These are phyloP conservation scores for Chenopodium formosanum DNA, from an alignment of 148 eudicot genomes.

Conservation along the genomic window DNA sequence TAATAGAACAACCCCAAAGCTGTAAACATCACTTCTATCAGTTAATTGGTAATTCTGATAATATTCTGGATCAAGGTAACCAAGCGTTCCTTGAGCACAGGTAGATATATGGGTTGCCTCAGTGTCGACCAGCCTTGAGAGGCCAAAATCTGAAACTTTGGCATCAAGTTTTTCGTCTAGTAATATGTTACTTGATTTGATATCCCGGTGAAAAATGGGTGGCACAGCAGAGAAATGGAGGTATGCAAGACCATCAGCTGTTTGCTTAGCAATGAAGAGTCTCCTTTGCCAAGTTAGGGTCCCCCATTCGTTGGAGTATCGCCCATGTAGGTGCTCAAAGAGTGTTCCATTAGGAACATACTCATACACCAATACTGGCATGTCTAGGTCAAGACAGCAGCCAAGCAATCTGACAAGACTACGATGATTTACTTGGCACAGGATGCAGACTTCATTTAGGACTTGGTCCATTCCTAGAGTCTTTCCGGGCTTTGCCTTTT, in stretches of 20 bases:
- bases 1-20: constrained; percentile 60
- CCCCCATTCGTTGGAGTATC: constrained; percentile 22
- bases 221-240: constrained; percentile 56
- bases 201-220: constrained; percentile 61
- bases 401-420: constrained; percentile 52
- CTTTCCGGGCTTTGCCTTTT: constrained; percentile 54
- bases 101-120: constrained; percentile 49
- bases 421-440: constrained; percentile 64
- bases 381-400: constrained; percentile 52
- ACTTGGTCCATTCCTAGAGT: constrained; percentile 51
- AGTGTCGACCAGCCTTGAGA: constrained; percentile 50
- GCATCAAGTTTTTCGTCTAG: constrained; percentile 55
- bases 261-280: constrained; percentile 46
- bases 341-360: constrained; percentile 57
- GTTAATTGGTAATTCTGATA: constrained; percentile 55
- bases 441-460: constrained; percentile 62
- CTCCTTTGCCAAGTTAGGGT: constrained; percentile 46
- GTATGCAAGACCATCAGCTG: constrained; percentile 58
- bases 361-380: constrained; percentile 53
- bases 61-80: constrained; percentile 65
- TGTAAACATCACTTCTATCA: constrained; percentile 58
- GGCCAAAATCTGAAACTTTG: constrained; percentile 65
- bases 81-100: constrained; percentile 56
- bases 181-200: constrained; percentile 59
- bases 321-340: constrained; percentile 50